A percentile compares a stretch with the other conserved stretches of the same genome.
phyloP scores from a whole-genome alignment of 2,329 filamentous ascomycete species.

The Pestalotiopsis sp. region DNA sequence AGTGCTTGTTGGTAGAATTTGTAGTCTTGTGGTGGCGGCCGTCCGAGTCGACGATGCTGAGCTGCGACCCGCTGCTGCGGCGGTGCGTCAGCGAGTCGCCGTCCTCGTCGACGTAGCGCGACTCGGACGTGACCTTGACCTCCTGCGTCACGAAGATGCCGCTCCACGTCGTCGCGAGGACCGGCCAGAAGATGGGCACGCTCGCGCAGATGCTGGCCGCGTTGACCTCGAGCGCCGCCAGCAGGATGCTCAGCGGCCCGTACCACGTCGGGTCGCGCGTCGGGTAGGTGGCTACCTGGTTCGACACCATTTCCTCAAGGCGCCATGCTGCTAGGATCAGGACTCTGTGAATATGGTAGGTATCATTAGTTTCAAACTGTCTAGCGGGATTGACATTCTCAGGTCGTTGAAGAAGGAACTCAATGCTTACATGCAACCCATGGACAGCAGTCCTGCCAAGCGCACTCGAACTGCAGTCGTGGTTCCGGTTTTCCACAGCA shows the following conservation, averaged over 20 bases:
- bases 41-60: constrained; percentile 10
- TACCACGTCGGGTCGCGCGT: constrained; percentile 36
- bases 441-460: constrained; percentile 27
- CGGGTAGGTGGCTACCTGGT: constrained; percentile 29
- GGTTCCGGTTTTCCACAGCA: constrained; percentile 28
- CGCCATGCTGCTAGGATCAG: constrained; percentile 32
- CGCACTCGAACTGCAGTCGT: constrained; percentile 23
- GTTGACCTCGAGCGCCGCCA: constrained; percentile 26
- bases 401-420: background rate
- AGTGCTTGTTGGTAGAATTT: background rate
- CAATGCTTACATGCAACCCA: constrained; percentile 27
- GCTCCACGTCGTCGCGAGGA: constrained; percentile 23
- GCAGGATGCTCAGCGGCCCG: constrained; percentile 25
- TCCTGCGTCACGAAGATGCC: constrained; percentile 30
- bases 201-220: constrained; percentile 26
- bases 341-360: constrained; percentile 15
- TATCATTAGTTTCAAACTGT: background rate
- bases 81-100: constrained; percentile 22
- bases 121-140: constrained; percentile 25
- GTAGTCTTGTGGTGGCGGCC: background rate
- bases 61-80: constrained; percentile 20
- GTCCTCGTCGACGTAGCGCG: constrained; percentile 22
- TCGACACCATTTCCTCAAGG: constrained; percentile 27
- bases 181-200: constrained; percentile 29
- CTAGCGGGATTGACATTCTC: too few species aligned